Percentiles rank a stretch among this genome's conserved stretches.
phyloP scores from a whole-genome alignment of 192 early-diverging fungal genomes.

The Mortierella hygrophila region DNA sequence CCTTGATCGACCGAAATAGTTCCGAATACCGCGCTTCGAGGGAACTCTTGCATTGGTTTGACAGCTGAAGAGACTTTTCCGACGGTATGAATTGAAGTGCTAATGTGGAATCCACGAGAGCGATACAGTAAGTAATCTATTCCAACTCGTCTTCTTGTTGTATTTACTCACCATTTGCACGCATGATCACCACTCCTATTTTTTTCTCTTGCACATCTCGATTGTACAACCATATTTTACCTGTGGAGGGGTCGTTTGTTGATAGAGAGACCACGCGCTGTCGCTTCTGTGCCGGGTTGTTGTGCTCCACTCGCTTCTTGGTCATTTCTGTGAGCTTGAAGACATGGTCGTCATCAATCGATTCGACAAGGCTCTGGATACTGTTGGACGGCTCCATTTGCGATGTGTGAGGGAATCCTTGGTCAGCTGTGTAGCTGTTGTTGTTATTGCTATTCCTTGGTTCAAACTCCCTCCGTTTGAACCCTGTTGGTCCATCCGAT shows the following conservation, averaged over 20 bases:
- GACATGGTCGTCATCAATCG: slow-evolving; percentile 52
- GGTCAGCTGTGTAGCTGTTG: background rate
- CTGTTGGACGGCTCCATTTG: slow-evolving; percentile 47
- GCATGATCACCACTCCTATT: slow-evolving; percentile 16
- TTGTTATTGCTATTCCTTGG: slow-evolving; percentile 9
- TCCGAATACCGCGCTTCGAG: slow-evolving; percentile 35
- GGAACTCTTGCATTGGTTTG: slow-evolving; percentile 35
- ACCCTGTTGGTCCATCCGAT: slow-evolving; percentile 10
- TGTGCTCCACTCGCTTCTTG: slow-evolving; percentile 51
- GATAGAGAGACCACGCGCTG: slow-evolving; percentile 45
- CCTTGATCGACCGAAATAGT: slow-evolving; percentile 41
- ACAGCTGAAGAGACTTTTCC: slow-evolving; percentile 43
- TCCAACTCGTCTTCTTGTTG: background rate
- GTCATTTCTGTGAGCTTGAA: slow-evolving; percentile 55
- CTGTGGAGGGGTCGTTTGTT: slow-evolving; percentile 14
- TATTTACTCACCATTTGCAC: background rate
- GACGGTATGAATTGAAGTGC: slow-evolving; percentile 38
- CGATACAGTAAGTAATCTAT: background rate
- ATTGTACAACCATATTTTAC: slow-evolving; percentile 13
- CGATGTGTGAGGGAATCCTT: background rate
- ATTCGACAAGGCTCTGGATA: slow-evolving; percentile 49
- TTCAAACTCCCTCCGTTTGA: slow-evolving; percentile 35
- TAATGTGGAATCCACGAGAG: background rate
- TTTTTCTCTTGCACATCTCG: background rate
- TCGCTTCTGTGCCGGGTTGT: slow-evolving; percentile 48